These are phyloP conservation scores for Tuber umbilicatum DNA, from an alignment of 495 filamentous ascomycete species.

Conservation along the genomic window DNA sequence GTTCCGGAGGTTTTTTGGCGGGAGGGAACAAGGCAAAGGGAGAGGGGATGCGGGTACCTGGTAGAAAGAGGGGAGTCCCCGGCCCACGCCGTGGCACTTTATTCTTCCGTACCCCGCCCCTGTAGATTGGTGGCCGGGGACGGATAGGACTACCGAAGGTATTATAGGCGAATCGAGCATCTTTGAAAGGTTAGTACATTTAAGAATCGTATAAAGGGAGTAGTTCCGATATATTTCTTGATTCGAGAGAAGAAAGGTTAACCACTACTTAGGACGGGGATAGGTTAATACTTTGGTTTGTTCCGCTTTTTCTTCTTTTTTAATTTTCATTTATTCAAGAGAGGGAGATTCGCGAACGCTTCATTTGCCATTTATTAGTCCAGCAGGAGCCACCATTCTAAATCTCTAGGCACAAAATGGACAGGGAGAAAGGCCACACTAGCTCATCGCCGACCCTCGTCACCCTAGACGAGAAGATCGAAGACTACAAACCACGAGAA, in stretches of 20 bases:
- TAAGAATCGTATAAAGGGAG: not conserved
- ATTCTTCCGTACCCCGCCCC: not conserved
- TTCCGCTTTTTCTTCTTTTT: not conserved
- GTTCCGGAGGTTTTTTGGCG: not conserved
- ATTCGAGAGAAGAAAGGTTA: not conserved
- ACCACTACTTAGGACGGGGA: not conserved
- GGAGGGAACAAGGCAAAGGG: not conserved
- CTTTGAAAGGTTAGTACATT: not conserved
- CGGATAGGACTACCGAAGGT: not conserved
- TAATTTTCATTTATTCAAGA: not conserved
- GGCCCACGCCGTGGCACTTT: not conserved
- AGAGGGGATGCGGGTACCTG: not conserved
- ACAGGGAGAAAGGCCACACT: conserved; percentile 8
- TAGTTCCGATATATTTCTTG: not conserved
- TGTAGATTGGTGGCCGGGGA: not conserved
- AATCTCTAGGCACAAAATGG: not conserved
- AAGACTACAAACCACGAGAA: not conserved
- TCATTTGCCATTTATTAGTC: not conserved
- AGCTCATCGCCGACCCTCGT: conserved; percentile 22
- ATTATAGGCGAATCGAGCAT: not conserved
- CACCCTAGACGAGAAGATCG: not conserved
- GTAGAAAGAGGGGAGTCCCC: not conserved
- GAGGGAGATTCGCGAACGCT: not conserved
- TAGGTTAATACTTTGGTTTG: not conserved
- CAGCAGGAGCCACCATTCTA: not conserved